Base-by-base conservation (phyloP, 495 filamentous ascomycete genomes). In the Cenococcum geophilum region DNA sequence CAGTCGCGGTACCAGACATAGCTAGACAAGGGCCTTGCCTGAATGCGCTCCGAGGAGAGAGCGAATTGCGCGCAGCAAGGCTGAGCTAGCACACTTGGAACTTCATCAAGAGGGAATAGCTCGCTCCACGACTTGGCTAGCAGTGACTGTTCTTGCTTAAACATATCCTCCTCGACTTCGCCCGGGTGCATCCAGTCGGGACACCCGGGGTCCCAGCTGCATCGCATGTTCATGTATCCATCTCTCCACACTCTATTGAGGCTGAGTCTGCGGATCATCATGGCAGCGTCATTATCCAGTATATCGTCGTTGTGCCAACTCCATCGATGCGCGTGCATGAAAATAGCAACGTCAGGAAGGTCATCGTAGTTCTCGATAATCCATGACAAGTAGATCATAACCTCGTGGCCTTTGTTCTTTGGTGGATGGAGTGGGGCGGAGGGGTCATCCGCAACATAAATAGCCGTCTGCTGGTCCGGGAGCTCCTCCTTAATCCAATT, bases 361-460 rank as follows among this genome's bases (percentile, higher is more conserved):
- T 77, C 59, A 57, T 88, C 79, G 73, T 90, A 91, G 71, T 85
- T 79, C 67, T 89, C 85, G 68, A 88, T 81, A 62, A 89, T 80
- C 65, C 85, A 89, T 52, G 80, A 85, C 55, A 89, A 74, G 68
- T 91, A 91, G 9, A 86, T 77, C 78, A 90, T 85, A 14, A 85
- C 88, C 70, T 92, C 88, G 64, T 89, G 82, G 11, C 88, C 88
- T 71, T 90, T 90, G 65, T 88, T 88, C 63, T 80, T 79, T 0
- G 84, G 86, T 1, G 86, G 82, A 68, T 87, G 85, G 4, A 83
- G 74, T 8, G 76, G 75, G 0, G 85, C 85, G 0, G 66, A 72
- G 12, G 80, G 78, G 63, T 87, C 82, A 62, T 90, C 81, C 53
- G 79, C 85, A 37, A 82, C 77, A 66, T 89, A 90, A 23, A 86